Evolutionary conservation across 805 yeast genomes (phyloP), one percentile per base, ranked within the genome.

Genomic region (Tetrapisispora phaffii): DNA sequence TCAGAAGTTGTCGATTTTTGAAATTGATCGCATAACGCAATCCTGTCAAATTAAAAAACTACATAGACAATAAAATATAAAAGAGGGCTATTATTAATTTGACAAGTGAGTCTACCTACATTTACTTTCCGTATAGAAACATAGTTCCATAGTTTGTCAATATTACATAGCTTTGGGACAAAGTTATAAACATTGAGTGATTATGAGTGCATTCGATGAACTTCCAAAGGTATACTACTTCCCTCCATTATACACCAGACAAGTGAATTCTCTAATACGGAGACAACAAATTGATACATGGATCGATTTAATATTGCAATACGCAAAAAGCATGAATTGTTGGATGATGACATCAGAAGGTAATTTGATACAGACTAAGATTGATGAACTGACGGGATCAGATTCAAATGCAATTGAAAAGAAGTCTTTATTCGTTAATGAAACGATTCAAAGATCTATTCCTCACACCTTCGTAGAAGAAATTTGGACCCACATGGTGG

Each of bases 181-280:
- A 31, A 31, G n/a, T 7, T 34, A 19, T 17, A 17, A 34, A 16
- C 7, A 34, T 8, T 8, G 5, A 7, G 5, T 12, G 8, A 38
- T 3, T 28, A 28, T 38, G 41, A 23, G 6, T 7, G 41, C 12
- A 10, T 16, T 17, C 3, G 31, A 38, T 4, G 34, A 38, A 7
- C n/a, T 38, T 44, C 84, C 85, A 5, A 60, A 73, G 4, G 79
- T 81, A 17, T 79, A 79, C 56, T 70, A 77, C 33, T 90, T 88
- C 62, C 97, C 97, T 6, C 98, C 98, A 0, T 77, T 90, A 53
- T 90, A 79, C 67, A 93, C 97, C 8, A 73, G 78, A 49, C 98
- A 90, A 65, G 88, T 93, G 20, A 89, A 90, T 55, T 74, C 79
- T 32, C 77, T 84, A 10, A 82, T 93, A 1, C 77, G 85, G 68